These are phyloP conservation scores for Bruguiera parviflora DNA, from an alignment of 345 rosid species.

Conservation along the genomic window DNA sequence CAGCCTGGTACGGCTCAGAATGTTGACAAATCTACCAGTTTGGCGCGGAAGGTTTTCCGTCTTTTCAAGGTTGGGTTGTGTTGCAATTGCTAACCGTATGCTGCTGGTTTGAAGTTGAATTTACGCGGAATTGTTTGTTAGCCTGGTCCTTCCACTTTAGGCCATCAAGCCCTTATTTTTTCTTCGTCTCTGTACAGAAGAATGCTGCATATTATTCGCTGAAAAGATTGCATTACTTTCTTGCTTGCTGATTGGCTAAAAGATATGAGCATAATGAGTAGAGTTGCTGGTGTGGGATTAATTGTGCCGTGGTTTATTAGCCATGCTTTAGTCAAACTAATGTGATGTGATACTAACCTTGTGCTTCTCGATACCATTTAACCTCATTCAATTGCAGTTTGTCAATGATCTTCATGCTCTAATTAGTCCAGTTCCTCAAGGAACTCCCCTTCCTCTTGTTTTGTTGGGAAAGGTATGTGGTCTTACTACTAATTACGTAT, in stretches of 20 bases:
- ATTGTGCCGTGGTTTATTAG: too few relatives aligned
- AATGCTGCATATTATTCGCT: too few relatives aligned
- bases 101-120: background rate
- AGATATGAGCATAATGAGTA: too few relatives aligned
- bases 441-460: conserved; percentile 86
- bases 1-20: conserved; percentile 88
- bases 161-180: background rate
- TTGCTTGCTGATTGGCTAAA: too few relatives aligned
- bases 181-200: background rate
- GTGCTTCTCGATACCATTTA: background rate
- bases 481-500: background rate
- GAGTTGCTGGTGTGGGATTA: too few relatives aligned
- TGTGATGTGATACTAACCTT: conserved; percentile 9
- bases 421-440: conserved; percentile 82
- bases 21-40: conserved; percentile 88
- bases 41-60: conserved; percentile 98
- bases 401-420: conserved; percentile 86
- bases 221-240: too few relatives aligned
- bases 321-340: background rate
- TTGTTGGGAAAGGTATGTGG: conserved; percentile 73
- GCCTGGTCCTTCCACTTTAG: background rate
- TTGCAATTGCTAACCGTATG: background rate
- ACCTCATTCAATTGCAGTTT: conserved; percentile 55
- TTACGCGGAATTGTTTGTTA: background rate
- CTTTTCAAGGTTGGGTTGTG: conserved; percentile 62